phyloP scores from a whole-genome alignment of 1,284 basidiomycete genomes.

The Ganoderma lucidum region DNA sequence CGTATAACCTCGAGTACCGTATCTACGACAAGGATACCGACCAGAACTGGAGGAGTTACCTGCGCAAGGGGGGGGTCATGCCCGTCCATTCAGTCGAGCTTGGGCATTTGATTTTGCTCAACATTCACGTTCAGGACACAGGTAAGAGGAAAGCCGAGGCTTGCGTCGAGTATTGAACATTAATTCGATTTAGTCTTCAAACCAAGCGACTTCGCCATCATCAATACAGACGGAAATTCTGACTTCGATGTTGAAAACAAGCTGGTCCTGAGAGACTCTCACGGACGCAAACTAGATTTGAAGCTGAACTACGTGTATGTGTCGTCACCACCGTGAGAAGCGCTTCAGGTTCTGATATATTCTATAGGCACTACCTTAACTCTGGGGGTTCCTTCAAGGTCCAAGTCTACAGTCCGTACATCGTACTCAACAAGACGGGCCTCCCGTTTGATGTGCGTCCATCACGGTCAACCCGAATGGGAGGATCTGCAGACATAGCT shows the following conservation, averaged over 20 bases:
- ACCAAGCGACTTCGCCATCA: slow-evolving; percentile 98
- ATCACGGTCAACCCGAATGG: slow-evolving; percentile 73
- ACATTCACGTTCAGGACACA: slow-evolving; percentile 90
- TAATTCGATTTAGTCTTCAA: slow-evolving; percentile 72
- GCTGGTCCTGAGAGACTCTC: slow-evolving; percentile 79
- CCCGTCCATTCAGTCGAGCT: slow-evolving; percentile 98
- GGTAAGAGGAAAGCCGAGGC: slow-evolving; percentile 52
- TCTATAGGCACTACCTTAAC: slow-evolving; percentile 79
- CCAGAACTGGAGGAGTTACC: slow-evolving; percentile 92
- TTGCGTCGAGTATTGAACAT: not conserved
- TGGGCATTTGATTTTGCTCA: slow-evolving; percentile 93
- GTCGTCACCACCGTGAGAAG: not conserved
- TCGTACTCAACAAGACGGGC: slow-evolving; percentile 94
- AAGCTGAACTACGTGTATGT: slow-evolving; percentile 89
- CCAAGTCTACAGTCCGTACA: slow-evolving; percentile 94
- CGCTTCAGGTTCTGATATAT: not conserved
- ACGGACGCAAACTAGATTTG: slow-evolving; percentile 84
- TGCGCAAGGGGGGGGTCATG: slow-evolving; percentile 94
- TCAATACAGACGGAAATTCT: slow-evolving; percentile 93
- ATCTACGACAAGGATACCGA: slow-evolving; percentile 97
- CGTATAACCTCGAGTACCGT: slow-evolving; percentile 95
- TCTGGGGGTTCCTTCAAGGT: slow-evolving; percentile 99
- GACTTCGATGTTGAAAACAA: slow-evolving; percentile 88
- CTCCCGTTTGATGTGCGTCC: slow-evolving; percentile 85
- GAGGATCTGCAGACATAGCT: slow-evolving; percentile 83